phyloP scores from a whole-genome alignment of 2,329 filamentous ascomycete genomes.

The Endothia cerciana region DNA sequence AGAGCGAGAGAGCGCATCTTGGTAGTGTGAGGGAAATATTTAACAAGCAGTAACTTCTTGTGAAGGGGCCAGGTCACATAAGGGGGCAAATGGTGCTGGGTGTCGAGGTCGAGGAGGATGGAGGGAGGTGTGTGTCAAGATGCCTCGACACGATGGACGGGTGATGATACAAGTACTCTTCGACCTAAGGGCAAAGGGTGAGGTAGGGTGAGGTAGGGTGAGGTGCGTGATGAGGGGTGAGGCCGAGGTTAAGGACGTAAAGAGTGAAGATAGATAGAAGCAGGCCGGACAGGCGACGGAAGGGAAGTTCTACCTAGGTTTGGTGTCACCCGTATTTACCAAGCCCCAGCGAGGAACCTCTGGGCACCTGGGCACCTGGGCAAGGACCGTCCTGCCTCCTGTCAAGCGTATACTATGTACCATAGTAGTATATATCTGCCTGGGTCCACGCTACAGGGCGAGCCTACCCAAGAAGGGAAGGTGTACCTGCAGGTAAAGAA shows the following conservation, averaged over 20 bases:
- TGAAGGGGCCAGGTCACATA: too few relatives aligned
- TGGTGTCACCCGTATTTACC: background rate
- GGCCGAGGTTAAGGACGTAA: background rate
- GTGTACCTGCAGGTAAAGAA: background rate
- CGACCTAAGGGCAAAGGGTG: background rate
- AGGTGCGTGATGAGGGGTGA: background rate
- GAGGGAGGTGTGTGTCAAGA: background rate
- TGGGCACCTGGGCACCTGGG: background rate
- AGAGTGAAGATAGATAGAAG: background rate
- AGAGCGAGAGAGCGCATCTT: constrained; percentile 33
- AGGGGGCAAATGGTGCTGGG: too few relatives aligned
- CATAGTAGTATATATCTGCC: background rate
- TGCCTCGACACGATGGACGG: background rate
- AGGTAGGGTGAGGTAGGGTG: background rate
- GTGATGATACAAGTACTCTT: background rate
- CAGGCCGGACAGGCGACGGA: background rate
- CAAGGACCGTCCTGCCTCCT: background rate
- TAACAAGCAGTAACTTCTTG: too few relatives aligned
- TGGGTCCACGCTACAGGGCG: background rate
- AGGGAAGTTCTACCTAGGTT: background rate
- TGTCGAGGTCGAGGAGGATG: too few relatives aligned
- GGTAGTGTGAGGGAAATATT: background rate
- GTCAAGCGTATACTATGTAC: background rate
- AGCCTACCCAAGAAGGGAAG: background rate
- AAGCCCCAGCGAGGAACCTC: background rate